Evolutionary conservation across 2,329 filamentous ascomycete species (phyloP).

Genomic region (Pseudogymnoascus sp.): DNA sequence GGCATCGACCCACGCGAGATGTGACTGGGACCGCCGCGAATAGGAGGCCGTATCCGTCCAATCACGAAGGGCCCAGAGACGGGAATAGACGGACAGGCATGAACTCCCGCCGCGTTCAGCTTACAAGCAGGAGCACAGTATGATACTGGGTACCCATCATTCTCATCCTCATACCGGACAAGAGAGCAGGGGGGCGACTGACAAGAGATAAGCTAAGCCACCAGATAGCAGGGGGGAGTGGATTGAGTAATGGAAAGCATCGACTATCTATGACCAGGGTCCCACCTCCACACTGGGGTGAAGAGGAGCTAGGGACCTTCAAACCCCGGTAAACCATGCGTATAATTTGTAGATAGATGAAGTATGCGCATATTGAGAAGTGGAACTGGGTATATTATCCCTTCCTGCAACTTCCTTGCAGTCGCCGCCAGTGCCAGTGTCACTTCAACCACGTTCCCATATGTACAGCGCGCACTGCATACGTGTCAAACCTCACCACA

Average conservation of each 20-base stretch:
- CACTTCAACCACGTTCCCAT: not conserved
- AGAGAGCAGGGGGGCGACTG: not conserved
- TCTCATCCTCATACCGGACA: not conserved
- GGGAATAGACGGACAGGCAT: not conserved
- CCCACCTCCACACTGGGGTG: not conserved
- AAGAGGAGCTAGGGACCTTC: not conserved
- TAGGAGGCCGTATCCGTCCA: not conserved
- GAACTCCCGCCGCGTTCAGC: not conserved
- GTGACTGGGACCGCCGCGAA: not conserved
- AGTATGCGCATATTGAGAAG: not conserved
- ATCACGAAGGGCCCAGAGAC: not conserved
- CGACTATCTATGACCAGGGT: conserved; percentile 1
- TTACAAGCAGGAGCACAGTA: not conserved
- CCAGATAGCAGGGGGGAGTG: conserved; percentile 4
- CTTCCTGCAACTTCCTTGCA: not conserved
- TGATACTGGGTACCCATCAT: not conserved
- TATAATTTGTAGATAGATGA: not conserved
- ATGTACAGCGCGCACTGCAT: not conserved
- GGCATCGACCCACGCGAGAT: not conserved
- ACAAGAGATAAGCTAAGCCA: conserved; percentile 2
- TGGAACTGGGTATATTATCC: not conserved
- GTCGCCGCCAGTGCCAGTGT: not conserved
- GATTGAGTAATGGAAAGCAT: conserved; percentile 4
- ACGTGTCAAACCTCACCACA: too few relatives aligned
- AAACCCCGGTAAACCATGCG: not conserved